Percentiles rank a stretch among this genome's conserved stretches.
These are phyloP conservation scores for Xylariaceae sp. DNA, from an alignment of 2,329 filamentous ascomycete species.

Conservation along the genomic window DNA sequence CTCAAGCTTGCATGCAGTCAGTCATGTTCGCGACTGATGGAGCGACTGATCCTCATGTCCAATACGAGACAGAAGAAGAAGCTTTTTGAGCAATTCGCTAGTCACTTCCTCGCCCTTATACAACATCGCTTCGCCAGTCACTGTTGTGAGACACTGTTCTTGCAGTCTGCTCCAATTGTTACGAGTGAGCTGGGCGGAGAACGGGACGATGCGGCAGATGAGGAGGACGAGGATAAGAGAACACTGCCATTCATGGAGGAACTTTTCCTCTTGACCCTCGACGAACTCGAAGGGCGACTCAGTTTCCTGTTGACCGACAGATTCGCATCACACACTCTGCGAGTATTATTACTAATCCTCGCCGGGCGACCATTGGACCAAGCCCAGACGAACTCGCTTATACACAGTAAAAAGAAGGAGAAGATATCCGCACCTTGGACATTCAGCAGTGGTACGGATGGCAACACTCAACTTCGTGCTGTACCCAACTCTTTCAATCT, in stretches of 20 bases:
- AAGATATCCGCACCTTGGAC: slow-evolving; percentile 63
- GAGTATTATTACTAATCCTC: slow-evolving; percentile 81
- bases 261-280: slow-evolving; percentile 76
- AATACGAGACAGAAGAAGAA: slow-evolving; percentile 77
- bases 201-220: slow-evolving; percentile 41
- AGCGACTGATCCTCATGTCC: slow-evolving; percentile 82
- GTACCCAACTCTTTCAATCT: slow-evolving; percentile 78
- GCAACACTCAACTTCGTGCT: slow-evolving; percentile 44
- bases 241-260: slow-evolving; percentile 72
- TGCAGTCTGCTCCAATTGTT: slow-evolving; percentile 75
- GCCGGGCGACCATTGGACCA: slow-evolving; percentile 78
- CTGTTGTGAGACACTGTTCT: slow-evolving; percentile 91
- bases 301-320: slow-evolving; percentile 79
- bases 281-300: slow-evolving; percentile 84
- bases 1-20: slow-evolving; percentile 95
- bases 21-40: slow-evolving; percentile 89
- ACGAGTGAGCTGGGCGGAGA: slow-evolving; percentile 65
- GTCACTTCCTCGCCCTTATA: slow-evolving; percentile 84
- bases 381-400: slow-evolving; percentile 64
- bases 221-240: slow-evolving; percentile 45
- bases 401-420: slow-evolving; percentile 93
- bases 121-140: slow-evolving; percentile 97
- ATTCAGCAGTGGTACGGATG: slow-evolving; percentile 48
- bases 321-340: slow-evolving; percentile 87
- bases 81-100: slow-evolving; percentile 79